Conservation (phyloP, 768 basidiomycete species). For the Boletus pseudopeckii region DNA sequence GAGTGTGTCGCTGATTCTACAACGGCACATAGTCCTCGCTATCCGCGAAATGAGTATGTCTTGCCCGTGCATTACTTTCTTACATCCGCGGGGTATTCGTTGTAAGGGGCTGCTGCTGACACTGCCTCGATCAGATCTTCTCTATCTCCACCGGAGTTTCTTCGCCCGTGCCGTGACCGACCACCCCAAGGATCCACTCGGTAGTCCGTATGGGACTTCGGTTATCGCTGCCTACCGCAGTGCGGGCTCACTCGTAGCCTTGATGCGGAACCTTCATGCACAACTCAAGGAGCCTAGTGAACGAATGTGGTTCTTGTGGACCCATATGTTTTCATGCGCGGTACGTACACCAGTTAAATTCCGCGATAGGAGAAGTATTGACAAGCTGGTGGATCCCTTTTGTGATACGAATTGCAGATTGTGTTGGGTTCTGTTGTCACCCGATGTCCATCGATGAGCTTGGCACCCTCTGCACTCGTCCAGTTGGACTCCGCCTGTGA, state of each 20-base stretch:
- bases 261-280: slow-evolving; percentile 65
- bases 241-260: slow-evolving; percentile 64
- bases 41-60: slow-evolving; percentile 67
- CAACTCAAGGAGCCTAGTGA: slow-evolving; percentile 63
- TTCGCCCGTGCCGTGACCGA: slow-evolving; percentile 72
- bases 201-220: slow-evolving; percentile 68
- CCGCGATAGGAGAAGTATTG: slow-evolving; percentile 13
- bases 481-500: slow-evolving; percentile 76
- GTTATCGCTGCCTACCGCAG: slow-evolving; percentile 74
- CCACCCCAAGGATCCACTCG: slow-evolving; percentile 69
- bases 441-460: slow-evolving; percentile 73
- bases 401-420: slow-evolving; percentile 37
- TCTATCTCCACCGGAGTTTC: slow-evolving; percentile 71
- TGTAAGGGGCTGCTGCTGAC: slow-evolving; percentile 14
- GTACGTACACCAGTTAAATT: slow-evolving; percentile 37
- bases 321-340: slow-evolving; percentile 56
- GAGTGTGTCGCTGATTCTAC: slow-evolving; percentile 45
- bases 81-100: background rate
- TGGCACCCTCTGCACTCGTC: slow-evolving; percentile 69
- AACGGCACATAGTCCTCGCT: slow-evolving; percentile 65
- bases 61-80: background rate
- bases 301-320: slow-evolving; percentile 57
- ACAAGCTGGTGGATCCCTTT: slow-evolving; percentile 9
- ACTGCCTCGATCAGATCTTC: slow-evolving; percentile 43
- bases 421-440: slow-evolving; percentile 74